Evolutionary conservation across 2,329 filamentous ascomycete species (phyloP).

Genomic region (Alternaria angustiovoidea): DNA sequence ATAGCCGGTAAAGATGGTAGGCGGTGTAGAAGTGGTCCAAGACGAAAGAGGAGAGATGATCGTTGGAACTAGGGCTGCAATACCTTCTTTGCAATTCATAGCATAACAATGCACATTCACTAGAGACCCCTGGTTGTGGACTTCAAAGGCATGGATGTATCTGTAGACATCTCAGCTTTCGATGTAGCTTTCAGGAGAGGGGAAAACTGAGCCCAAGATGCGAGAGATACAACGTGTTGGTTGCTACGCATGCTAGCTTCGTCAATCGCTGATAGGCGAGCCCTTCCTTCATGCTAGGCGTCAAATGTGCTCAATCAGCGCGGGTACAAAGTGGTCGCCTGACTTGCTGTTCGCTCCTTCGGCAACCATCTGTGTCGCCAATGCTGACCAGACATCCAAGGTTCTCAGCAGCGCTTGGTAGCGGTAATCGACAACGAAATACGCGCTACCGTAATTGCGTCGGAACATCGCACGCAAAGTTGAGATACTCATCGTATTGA

Average conservation of each 20-base stretch:
- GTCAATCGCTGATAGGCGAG: neutral
- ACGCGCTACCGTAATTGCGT: slow-evolving; percentile 1
- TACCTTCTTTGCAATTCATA: neutral
- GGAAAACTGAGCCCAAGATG: neutral
- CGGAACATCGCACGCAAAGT: neutral
- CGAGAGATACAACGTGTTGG: neutral
- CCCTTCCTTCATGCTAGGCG: neutral
- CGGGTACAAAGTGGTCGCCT: slow-evolving; percentile 6
- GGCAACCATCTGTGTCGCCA: slow-evolving; percentile 3
- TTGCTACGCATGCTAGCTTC: neutral
- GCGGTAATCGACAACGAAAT: neutral
- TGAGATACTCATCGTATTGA: neutral
- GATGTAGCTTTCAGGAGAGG: neutral
- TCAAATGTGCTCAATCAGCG: neutral
- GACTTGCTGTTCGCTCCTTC: neutral
- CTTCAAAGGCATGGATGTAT: neutral
- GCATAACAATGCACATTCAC: neutral
- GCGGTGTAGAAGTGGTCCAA: neutral
- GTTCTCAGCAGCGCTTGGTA: slow-evolving; percentile 10
- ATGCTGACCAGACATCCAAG: slow-evolving; percentile 13
- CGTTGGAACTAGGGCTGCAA: neutral
- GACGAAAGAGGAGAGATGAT: neutral
- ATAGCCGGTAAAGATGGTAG: neutral
- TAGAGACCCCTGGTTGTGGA: neutral
- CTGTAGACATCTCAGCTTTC: neutral